Base-by-base conservation (phyloP, 768 basidiomycete species). In the Suillus subaureus region DNA sequence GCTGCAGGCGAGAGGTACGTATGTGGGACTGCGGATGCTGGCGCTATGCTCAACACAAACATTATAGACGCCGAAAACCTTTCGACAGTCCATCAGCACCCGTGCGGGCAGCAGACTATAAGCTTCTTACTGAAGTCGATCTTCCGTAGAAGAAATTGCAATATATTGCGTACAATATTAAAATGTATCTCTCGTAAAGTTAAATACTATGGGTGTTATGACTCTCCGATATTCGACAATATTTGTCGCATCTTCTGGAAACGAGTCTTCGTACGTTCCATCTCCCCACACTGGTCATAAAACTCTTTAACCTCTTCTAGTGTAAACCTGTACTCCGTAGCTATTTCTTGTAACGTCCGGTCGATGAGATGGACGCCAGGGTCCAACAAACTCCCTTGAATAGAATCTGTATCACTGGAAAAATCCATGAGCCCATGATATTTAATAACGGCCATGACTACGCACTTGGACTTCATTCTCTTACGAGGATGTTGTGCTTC, bases 1-100 rank as follows among this genome's bases (percentile, higher is more conserved):
- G 97, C 97, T 28, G 97, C 96, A 21, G 97, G 97, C 43, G 97
- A 99, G 81, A 94, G 90, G 94, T 95, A 70, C 62, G 88, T 81
- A 13, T 61, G 52, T 23, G 6, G 58, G 58, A 18, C 42, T 42
- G 12, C 40, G 12, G 6, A 60, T 60, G 40, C 18, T 40, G 39
- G 40, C 28, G 12, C 3, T 18, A 18, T 42, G 12, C 18, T 60
- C 18, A 60, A 42, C 12, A 6, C 6, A 40, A 40, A 28, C 23
- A 64, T 61, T 69, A 51, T 68, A 95, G 93, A 75, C 88, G 89
- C 68, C 85, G 89, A 49, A 93, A 92, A 72, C 87, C 87, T 3
- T 91, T 88, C 70, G 88, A 90, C 61, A 92, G 91, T 67, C 93
- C 93, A 31, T 87, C 91, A 26, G 93, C 93, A 11, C 93, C 93